Base-by-base conservation (phyloP, 371 early-diverging fungal genomes). In the Actinomortierella ambigua region DNA sequence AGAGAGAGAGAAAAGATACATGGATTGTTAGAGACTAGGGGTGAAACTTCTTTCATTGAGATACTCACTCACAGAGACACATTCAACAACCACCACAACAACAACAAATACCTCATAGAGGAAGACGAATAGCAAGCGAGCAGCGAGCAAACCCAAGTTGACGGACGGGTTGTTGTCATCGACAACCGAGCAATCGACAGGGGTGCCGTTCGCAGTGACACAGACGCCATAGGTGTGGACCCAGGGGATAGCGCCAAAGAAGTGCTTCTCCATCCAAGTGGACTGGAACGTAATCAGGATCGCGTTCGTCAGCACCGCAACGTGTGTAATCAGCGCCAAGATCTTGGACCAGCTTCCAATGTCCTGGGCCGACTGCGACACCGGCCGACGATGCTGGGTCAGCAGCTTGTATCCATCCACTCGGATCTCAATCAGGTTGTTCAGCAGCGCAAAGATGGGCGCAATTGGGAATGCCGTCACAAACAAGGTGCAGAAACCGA, bases 401-500 rank as follows among this genome's bases (percentile, higher is more conserved):
- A 58, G 29, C 40, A 79, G 46, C 71, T 75, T 78, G 57, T 55
- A 75, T n/a, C 75, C 78, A 77, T 85, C 87, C 6, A 81, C 65
- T 17, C 86, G 79, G 26, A 84, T 69, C 63, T 86, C 87, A 41
- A 83, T 47, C 2, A 79, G 8, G 44, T 88, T 88, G 63, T 84
- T 82, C 28, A 85, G 5, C 42, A 81, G 67, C 5, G 87, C 85
- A 73, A 88, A 83, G 26, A 85, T 62, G 7, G 90, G 86, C 2
- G 88, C 90, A 18, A 89, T 64, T 5, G 88, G 88, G 62, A 87
- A 87, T n/a, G 85, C 82, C n/a, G 76, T 53, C 3, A 79, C 78
- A 61, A 89, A 89, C 43, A 89, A 53, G 11, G 80, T 75, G 44
- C 88, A 75, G 77, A 80, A 87, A 3, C 88, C 90, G 73, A 85